phyloP scores from a whole-genome alignment of 805 yeast genomes.

The Cyberlindnera maclurae region DNA sequence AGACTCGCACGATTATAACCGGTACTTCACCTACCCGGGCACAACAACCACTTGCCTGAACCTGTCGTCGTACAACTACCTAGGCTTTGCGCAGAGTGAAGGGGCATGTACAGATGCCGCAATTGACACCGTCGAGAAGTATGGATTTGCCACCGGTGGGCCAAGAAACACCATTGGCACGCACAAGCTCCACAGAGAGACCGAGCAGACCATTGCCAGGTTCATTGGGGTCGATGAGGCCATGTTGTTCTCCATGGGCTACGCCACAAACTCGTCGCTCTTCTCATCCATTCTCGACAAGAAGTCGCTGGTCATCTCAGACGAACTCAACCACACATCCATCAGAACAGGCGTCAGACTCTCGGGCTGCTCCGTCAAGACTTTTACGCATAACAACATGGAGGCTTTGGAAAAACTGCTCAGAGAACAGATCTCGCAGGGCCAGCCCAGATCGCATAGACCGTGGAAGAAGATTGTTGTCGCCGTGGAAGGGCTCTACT shows the following conservation, averaged over 20 bases:
- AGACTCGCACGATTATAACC: constrained; percentile 54
- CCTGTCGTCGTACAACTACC: constrained; percentile 84
- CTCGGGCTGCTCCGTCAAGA: constrained; percentile 88
- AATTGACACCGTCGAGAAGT: constrained; percentile 49
- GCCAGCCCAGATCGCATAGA: constrained; percentile 74
- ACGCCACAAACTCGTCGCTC: constrained; percentile 87
- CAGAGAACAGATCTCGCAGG: constrained; percentile 54
- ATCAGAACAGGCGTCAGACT: constrained; percentile 91
- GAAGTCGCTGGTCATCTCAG: constrained; percentile 86
- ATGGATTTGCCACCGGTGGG: constrained; percentile 76
- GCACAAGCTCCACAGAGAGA: constrained; percentile 59
- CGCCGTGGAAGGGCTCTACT: constrained; percentile 86
- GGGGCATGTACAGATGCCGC: constrained; percentile 87
- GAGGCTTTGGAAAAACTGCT: constrained; percentile 70
- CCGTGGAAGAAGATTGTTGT: constrained; percentile 91
- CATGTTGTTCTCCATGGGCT: constrained; percentile 86
- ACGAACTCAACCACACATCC: constrained; percentile 92
- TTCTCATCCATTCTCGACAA: constrained; percentile 79
- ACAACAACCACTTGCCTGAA: constrained; percentile 72
- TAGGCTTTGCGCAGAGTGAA: constrained; percentile 94
- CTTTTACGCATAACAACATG: constrained; percentile 87
- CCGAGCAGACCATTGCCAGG: constrained; percentile 73
- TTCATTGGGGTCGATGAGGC: constrained; percentile 91
- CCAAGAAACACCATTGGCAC: constrained; percentile 73
- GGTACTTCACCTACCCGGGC: constrained; percentile 68